Percentiles rank a stretch among this genome's conserved stretches.
Conservation (phyloP, 2,329 filamentous ascomycete genomes). For the Aureobasidium sp. region DNA sequence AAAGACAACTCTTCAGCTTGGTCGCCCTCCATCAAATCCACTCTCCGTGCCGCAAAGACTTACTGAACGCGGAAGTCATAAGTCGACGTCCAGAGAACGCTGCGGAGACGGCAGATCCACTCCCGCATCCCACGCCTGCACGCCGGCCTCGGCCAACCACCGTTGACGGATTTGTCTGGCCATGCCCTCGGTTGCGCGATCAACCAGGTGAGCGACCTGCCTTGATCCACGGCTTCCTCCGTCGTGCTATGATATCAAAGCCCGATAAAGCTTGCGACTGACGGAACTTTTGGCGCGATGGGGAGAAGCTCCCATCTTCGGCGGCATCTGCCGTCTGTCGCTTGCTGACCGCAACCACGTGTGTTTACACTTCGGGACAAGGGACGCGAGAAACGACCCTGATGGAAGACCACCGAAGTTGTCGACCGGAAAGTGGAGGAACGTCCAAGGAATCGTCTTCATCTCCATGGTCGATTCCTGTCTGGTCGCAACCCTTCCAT, state of each 20-base stretch:
- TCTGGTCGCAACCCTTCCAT: neutral
- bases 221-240: neutral
- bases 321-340: neutral
- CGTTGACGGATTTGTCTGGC: conserved; percentile 9
- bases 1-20: neutral
- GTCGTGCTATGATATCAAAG: conserved; percentile 2
- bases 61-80: neutral
- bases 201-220: neutral
- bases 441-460: neutral
- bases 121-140: neutral
- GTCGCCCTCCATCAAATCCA: neutral
- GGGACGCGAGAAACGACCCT: neutral
- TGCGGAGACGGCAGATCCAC: neutral
- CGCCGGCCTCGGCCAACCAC: conserved; percentile 4
- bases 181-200: neutral
- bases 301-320: neutral
- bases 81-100: neutral
- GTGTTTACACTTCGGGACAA: conserved; percentile 2
- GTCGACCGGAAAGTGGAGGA: neutral
- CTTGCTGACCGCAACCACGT: conserved; percentile 2
- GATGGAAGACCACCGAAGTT: neutral
- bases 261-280: neutral
- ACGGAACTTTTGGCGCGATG: conserved; percentile 3
- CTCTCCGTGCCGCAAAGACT: neutral
- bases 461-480: neutral